These are phyloP conservation scores for Rhynchospora tenuis DNA, from an alignment of 176 grass and related monocot species.

Conservation along the genomic window DNA sequence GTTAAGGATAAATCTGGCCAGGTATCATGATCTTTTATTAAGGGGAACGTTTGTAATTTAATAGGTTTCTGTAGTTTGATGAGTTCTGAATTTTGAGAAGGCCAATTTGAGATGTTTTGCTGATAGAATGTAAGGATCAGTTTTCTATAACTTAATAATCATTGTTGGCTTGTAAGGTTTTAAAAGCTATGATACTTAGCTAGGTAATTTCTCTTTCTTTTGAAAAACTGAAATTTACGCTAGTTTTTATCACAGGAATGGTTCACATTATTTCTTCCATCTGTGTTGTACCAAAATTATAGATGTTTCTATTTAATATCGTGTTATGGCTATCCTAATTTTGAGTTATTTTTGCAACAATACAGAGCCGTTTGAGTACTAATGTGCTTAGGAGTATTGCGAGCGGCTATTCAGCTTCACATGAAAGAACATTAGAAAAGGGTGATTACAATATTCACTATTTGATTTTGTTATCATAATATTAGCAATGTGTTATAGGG, in stretches of 20 bases:
- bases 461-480: not conserved
- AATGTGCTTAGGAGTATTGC: constrained; percentile 41
- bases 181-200: too few species aligned
- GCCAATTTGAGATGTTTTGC: not conserved
- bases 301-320: not conserved
- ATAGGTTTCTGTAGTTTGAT: not conserved
- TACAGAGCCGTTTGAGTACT: constrained; percentile 41
- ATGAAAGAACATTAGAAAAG: constrained; percentile 67
- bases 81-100: not conserved
- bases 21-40: constrained; percentile 5
- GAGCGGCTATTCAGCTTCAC: constrained; percentile 53
- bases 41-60: not conserved
- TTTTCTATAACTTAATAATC: too few species aligned
- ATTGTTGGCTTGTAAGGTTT: too few species aligned
- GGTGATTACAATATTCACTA: constrained; percentile 20
- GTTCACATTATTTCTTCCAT: not conserved
- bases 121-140: not conserved
- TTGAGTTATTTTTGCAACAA: not conserved
- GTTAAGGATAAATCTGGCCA: constrained; percentile 36
- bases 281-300: not conserved
- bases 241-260: constrained; percentile 9
- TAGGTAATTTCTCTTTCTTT: too few species aligned
- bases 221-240: too few species aligned
- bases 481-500: not conserved
- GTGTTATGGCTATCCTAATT: not conserved